Evolutionary conservation across 1,284 basidiomycete genomes (phyloP), one percentile per base, ranked within the genome.

Genomic region (Moniliophthora roreri): DNA sequence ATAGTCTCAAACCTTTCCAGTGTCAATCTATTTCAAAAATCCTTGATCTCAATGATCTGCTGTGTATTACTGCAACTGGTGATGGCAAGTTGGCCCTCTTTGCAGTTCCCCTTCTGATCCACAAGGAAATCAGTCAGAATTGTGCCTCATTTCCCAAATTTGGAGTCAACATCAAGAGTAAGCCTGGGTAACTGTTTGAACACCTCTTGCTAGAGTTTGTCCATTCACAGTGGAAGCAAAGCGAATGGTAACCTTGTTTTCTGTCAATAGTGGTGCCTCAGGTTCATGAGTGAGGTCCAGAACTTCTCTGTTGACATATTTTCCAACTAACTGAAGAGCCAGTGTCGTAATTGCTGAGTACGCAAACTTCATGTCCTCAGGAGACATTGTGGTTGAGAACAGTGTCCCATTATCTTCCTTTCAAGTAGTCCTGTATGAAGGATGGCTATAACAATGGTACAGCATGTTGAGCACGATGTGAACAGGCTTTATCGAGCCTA

Each of bases 1-100:
- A 36, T 1, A 48, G 55, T 9, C 52, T 57, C 23, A 36, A 51
- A 15, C 18, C 35, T 3, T 48, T 34, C 47, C 55, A 56, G 41
- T 23, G 44, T 18, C 23, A 11, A 1, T 32, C 50, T 28, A 50
- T 57, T 23, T 42, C 51, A 36, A 38, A 50, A 44, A 50, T 52
- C 47, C 35, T 57, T 3, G 56, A 57, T 37, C 42, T 49, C 2
- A 49, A 54, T 6, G 44, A 57, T 20, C 38, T 50, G 3, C 36
- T 56, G 35, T 56, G 46, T 26, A 35, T 52, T 2, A 24, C 39
- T 6, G 40, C 39, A 26, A 54, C 53, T 36, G 48, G 53, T 35
- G 53, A 50, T 24, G 48, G 53, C 28, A 54, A 54, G 28, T 54
- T 41, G 35, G 47, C 48, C 11, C 48, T 54, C 21, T 54, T 54